Evolutionary conservation across 2,329 filamentous ascomycete species (phyloP).

Genomic region (Fusarium sp.): DNA sequence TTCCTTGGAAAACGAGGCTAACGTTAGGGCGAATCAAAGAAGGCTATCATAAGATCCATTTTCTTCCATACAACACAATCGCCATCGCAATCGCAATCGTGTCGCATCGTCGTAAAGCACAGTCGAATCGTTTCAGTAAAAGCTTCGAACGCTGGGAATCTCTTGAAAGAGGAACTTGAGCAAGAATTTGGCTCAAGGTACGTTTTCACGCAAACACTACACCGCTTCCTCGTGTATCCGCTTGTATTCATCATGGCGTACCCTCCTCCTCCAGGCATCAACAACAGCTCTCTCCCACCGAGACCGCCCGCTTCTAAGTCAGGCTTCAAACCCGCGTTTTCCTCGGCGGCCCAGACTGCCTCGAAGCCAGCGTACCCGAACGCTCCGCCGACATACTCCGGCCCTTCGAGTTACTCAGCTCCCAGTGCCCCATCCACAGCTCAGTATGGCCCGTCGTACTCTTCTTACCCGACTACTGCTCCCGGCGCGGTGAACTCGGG

Average conservation of each 20-base stretch:
- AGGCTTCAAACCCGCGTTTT: constrained; percentile 65
- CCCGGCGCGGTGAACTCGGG: constrained; percentile 45
- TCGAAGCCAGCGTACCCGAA: constrained; percentile 54
- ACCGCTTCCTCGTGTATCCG: constrained; percentile 40
- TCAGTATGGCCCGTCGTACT: constrained; percentile 60
- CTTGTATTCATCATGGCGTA: constrained; percentile 82
- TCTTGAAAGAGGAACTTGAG: constrained; percentile 48
- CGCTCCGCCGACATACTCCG: constrained; percentile 44
- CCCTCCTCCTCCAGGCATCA: constrained; percentile 82
- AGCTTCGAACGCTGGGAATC: constrained; percentile 11
- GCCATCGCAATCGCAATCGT: constrained; percentile 13
- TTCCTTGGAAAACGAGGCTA: constrained; percentile 21
- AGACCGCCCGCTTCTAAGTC: constrained; percentile 74
- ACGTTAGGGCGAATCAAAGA: constrained; percentile 11
- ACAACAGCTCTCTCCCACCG: constrained; percentile 71
- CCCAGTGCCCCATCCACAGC: constrained; percentile 49
- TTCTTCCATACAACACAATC: constrained; percentile 28
- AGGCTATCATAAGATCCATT: constrained; percentile 29
- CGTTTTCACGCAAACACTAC: constrained; percentile 51
- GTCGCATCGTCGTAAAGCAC: constrained; percentile 5
- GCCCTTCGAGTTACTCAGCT: constrained; percentile 51
- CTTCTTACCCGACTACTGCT: constrained; percentile 51
- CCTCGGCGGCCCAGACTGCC: constrained; percentile 50
- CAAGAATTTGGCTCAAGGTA: constrained; percentile 63
- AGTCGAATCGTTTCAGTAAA: not conserved